Conservation (phyloP, 768 basidiomycete species). For the Jaapia argillacea region DNA sequence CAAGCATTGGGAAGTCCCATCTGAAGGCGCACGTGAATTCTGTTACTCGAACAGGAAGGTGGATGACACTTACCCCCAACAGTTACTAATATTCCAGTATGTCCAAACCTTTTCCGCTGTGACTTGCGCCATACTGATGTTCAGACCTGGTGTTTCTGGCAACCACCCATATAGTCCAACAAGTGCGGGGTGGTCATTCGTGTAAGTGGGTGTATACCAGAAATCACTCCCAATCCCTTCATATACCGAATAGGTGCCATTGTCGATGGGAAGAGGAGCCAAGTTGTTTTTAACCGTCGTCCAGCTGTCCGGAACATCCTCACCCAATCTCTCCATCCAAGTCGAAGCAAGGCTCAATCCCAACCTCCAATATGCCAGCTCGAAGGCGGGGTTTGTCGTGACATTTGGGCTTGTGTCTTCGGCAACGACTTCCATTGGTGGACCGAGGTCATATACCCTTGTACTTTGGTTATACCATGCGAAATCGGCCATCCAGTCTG, state of each 20-base stretch:
- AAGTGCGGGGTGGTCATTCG: constrained; percentile 48
- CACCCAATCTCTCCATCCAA: constrained; percentile 36
- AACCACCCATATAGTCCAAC: constrained; percentile 51
- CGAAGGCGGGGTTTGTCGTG: constrained; percentile 47
- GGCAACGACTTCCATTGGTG: constrained; percentile 47
- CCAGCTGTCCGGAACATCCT: constrained; percentile 33
- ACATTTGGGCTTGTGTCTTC: constrained; percentile 47
- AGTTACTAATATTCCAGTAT: constrained; percentile 43
- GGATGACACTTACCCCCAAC: constrained; percentile 34
- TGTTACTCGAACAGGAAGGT: neutral
- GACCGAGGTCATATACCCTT: constrained; percentile 41
- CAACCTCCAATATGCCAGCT: constrained; percentile 48
- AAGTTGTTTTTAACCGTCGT: constrained; percentile 31
- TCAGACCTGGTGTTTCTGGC: constrained; percentile 36
- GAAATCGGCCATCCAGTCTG: constrained; percentile 51
- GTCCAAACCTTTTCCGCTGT: constrained; percentile 46
- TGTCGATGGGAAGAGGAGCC: constrained; percentile 40
- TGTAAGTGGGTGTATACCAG: constrained; percentile 41
- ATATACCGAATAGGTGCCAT: constrained; percentile 43
- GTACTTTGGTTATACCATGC: constrained; percentile 41
- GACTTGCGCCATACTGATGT: constrained; percentile 31
- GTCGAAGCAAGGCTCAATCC: constrained; percentile 36
- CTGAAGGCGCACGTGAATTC: constrained; percentile 19
- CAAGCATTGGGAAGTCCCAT: constrained; percentile 57
- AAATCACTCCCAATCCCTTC: constrained; percentile 43